phyloP scores from a whole-genome alignment of 768 basidiomycete species.

The Crassisporium funariophilum region DNA sequence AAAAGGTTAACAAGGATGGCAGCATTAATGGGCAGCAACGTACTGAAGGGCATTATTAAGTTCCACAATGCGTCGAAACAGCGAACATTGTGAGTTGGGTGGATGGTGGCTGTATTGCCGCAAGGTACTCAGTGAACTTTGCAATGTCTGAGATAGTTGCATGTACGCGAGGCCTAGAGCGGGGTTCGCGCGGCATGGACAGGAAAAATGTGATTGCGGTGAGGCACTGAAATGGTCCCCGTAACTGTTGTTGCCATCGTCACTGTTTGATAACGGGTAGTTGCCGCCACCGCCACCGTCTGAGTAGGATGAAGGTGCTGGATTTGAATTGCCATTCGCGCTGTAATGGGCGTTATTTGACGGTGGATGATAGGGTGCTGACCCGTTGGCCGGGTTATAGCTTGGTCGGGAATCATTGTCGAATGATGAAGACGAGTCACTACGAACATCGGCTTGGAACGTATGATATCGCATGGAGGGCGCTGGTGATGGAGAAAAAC shows the following conservation, averaged over 20 bases:
- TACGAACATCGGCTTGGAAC: slow-evolving; percentile 48
- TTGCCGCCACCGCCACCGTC: slow-evolving; percentile 35
- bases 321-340: slow-evolving; percentile 17
- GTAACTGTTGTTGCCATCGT: slow-evolving; percentile 39
- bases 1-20: slow-evolving; percentile 10
- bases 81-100: slow-evolving; percentile 51
- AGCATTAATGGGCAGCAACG: slow-evolving; percentile 30
- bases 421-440: slow-evolving; percentile 36
- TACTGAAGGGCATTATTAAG: slow-evolving; percentile 68
- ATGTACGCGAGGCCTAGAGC: slow-evolving; percentile 60
- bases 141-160: slow-evolving; percentile 63
- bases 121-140: slow-evolving; percentile 54
- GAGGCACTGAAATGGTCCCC: slow-evolving; percentile 38
- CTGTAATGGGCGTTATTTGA: slow-evolving; percentile 20
- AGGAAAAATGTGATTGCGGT: slow-evolving; percentile 41
- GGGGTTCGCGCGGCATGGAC: slow-evolving; percentile 66
- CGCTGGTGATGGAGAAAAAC: slow-evolving; percentile 65
- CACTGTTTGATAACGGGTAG: slow-evolving; percentile 40
- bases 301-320: slow-evolving; percentile 39
- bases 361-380: too few species aligned
- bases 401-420: slow-evolving; percentile 39
- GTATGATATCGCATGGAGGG: slow-evolving; percentile 57
- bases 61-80: slow-evolving; percentile 62
- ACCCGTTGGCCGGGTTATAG: slow-evolving; percentile 27
- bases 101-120: slow-evolving; percentile 65